Base-by-base conservation (phyloP, 306 rosid species). In the Fagus crenata region DNA sequence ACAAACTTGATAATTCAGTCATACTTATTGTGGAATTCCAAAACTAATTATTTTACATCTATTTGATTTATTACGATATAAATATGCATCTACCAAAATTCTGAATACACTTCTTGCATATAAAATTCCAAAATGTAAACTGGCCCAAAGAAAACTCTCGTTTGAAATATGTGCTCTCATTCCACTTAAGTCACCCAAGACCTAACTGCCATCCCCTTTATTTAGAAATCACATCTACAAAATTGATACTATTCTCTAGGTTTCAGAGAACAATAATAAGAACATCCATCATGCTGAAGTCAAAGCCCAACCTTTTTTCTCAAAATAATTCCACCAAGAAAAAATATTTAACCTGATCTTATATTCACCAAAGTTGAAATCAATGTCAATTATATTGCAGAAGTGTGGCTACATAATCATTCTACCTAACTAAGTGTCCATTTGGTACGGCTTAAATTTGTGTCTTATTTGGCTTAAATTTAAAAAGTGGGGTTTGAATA, bases 1-100 rank as follows among this genome's bases (percentile, higher is more conserved):
- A 74, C 36, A 63, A 85, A 72, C 33, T 39, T 7, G 80, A 55
- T 68, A 59, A 73, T 28, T 60, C 69, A 75, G 70, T 64, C 28
- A 67, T 67, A 74, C 49, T 36, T 55, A 61, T 56, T 49, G 12
- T 4, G 35, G 18, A n/a, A 42, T 46, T 64, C 49, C 12, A 43
- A 22, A 7, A 28, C 49, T 15, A 13, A 35, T 39, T 39, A 7
- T 65, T n/a, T 3, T 17, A 32, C 18, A n/a, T 7, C 49, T 15
- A 65, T 2, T 58, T 37, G 15, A 3, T 65, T 3, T 65, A 22
- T 39, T 65, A 65, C 2, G 13, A 65, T 65, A 65, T 65, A 37
- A 35, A 6, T 22, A 37, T 39, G 18, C 49, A 65, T 65, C 31
- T n/a, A 39, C 28, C 40, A 33, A 33, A 65, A 65, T 36, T 17